These are phyloP conservation scores for Umbelopsis sp. DNA, from an alignment of 371 early-diverging fungal species.

Conservation along the genomic window DNA sequence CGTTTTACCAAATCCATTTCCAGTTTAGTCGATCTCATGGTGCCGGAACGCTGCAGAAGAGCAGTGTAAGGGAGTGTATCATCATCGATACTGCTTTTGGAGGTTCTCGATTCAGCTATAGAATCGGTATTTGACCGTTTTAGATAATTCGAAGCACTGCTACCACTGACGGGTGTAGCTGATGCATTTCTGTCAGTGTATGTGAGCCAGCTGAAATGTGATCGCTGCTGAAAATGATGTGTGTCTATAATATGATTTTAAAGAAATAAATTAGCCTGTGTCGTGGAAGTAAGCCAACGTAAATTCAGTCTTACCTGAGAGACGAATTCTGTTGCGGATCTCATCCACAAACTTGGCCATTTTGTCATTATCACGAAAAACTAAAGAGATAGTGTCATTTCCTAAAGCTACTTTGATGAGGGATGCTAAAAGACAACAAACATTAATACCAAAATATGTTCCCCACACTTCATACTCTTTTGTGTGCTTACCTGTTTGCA, in stretches of 20 bases:
- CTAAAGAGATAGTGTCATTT: not conserved
- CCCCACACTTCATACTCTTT: too few relatives aligned
- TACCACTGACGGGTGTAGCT: not conserved
- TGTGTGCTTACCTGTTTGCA: not conserved
- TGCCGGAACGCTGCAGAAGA: not conserved
- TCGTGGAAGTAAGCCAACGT: not conserved
- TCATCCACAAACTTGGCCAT: constrained; percentile 16
- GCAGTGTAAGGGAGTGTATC: not conserved
- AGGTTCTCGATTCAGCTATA: not conserved
- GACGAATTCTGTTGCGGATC: not conserved
- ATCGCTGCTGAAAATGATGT: not conserved
- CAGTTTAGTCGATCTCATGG: not conserved
- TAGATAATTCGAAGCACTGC: not conserved
- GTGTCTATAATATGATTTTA: not conserved
- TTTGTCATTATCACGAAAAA: constrained; percentile 3
- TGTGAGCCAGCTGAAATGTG: not conserved
- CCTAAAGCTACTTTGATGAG: not conserved
- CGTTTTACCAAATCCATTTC: not conserved
- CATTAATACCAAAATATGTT: not conserved
- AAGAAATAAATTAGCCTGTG: not conserved
- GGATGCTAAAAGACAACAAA: not conserved
- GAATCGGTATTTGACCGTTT: not conserved
- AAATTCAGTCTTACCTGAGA: not conserved
- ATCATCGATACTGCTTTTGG: not conserved
- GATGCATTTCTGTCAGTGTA: not conserved